Evolutionary conservation across 1,284 basidiomycete species (phyloP), one percentile per base, ranked within the genome.

Genomic region (Fomitopsis palustris): DNA sequence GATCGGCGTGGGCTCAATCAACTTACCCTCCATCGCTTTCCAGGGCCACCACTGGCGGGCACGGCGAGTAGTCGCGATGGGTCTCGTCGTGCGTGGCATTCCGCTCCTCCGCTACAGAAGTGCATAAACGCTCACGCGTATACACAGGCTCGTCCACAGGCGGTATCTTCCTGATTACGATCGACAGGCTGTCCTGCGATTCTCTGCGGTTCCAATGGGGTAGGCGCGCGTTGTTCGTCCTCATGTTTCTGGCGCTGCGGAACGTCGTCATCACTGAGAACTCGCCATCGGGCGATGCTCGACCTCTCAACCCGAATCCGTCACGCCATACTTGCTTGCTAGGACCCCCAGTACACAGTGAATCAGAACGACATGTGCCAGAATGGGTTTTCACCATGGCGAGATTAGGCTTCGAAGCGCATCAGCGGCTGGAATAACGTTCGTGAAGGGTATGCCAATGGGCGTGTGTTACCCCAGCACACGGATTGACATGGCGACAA

Each of bases 1-100:
- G 12, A 76, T 83, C 60, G 78, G 76, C 7, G 61, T 80, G 42
- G 77, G 76, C 0, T 55, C 81, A 25, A 78, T 70, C 39, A 62
- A 62, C 52, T 14, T 65, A 3, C 65, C 66, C 7, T 56, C 62
- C 6, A n/a, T 63, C 29, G 41, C 56, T 0, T 49, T 61, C 10
- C 56, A 57, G 51, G 56, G 60, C 2, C 61, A 62, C 23, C 53
- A 66, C 53, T 67, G 57, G 57, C 52, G 57, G 33, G 42, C 41
- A 19, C 43, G 56, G 2, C 49, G 64, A 1, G 57, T 64, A 2
- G 42, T 62, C 7, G 65, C 66, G 2, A 65, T 65, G 55, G 66
- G 65, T 14, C 55, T 67, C 31, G 63, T 67, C 17, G 67, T 54
- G 39, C 14, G 31, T 19, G n/a, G 12, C 9, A 19, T 31, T n/a